Evolutionary conservation across 441 rosid genomes (phyloP).

Genomic region (Pelargonium hybrid): DNA sequence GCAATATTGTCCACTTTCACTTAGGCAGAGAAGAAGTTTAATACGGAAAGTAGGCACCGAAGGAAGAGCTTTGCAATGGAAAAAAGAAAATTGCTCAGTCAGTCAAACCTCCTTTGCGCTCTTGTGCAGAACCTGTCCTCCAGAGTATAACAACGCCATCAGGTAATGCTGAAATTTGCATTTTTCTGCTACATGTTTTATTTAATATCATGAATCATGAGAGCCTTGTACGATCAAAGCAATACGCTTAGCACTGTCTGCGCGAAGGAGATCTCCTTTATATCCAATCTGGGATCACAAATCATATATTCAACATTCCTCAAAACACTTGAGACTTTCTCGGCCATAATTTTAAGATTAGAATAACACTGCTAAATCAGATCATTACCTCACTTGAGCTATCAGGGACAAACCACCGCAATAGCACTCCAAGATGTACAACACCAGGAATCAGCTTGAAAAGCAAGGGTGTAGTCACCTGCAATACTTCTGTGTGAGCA

Average conservation of each 20-base stretch:
- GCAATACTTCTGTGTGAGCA: slow-evolving; percentile 10
- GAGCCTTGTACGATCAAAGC: slow-evolving; percentile 76
- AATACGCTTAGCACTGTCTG: slow-evolving; percentile 85
- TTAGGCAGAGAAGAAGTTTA: slow-evolving; percentile 12
- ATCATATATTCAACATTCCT: slow-evolving; percentile 15
- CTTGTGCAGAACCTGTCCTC: slow-evolving; percentile 50
- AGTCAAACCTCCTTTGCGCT: slow-evolving; percentile 33
- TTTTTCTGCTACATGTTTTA: slow-evolving; percentile 32
- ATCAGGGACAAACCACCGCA: slow-evolving; percentile 88
- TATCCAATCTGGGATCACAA: slow-evolving; percentile 74
- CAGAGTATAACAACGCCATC: slow-evolving; percentile 54
- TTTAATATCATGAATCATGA: slow-evolving; percentile 74
- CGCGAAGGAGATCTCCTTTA: slow-evolving; percentile 72
- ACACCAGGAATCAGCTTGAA: slow-evolving; percentile 93
- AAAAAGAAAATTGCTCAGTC: slow-evolving; percentile 4
- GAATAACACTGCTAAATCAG: neutral
- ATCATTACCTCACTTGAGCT: slow-evolving; percentile 53
- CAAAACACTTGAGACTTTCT: neutral
- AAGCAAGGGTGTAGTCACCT: slow-evolving; percentile 96
- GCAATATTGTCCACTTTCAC: slow-evolving; percentile 7
- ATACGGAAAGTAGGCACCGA: slow-evolving; percentile 12
- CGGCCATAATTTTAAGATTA: neutral
- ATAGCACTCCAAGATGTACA: slow-evolving; percentile 71
- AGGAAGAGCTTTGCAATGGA: slow-evolving; percentile 22
- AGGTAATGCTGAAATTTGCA: slow-evolving; percentile 42